Evolutionary conservation across 306 rosid genomes (phyloP).

Genomic region (Cicer chorassanicum): DNA sequence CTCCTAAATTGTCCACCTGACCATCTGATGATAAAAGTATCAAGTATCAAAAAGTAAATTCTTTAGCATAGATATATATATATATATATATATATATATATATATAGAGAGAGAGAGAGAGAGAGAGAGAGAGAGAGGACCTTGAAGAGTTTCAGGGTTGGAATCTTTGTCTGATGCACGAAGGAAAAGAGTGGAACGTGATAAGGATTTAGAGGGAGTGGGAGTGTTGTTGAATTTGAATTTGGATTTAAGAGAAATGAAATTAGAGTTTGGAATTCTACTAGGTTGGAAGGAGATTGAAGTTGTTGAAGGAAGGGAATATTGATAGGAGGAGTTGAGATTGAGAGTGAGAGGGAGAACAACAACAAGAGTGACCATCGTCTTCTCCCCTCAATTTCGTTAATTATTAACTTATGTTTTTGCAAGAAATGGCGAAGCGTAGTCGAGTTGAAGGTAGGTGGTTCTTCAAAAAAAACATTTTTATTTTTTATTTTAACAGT

Average conservation of each 20-base stretch:
- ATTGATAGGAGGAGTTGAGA: not conserved
- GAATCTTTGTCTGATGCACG: constrained; percentile 44
- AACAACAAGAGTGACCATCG: constrained; percentile 51
- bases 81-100: too few species aligned
- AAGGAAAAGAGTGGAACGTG: constrained; percentile 31
- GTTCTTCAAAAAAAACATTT: too few species aligned
- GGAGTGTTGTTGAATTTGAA: not conserved
- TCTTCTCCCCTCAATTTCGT: too few species aligned
- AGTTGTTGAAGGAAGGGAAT: not conserved
- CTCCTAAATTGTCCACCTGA: constrained; percentile 65
- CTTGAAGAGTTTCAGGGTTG: constrained; percentile 52
- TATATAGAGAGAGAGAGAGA: not conserved
- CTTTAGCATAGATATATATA: too few species aligned
- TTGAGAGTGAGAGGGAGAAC: constrained; percentile 1
- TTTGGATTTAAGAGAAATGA: constrained; percentile 36
- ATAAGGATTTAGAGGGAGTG: constrained; percentile 32
- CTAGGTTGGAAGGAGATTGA: not conserved
- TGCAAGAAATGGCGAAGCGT: too few species aligned
- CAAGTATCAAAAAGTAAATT: not conserved
- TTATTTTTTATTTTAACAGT: too few species aligned
- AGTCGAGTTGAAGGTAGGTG: too few species aligned
- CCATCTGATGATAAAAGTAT: constrained; percentile 43
- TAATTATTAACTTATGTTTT: too few species aligned
- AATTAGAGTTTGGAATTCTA: constrained; percentile 38
- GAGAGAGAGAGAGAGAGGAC: constrained; percentile 44